Percentiles rank a stretch among this genome's conserved stretches.
phyloP scores from a whole-genome alignment of 805 yeast genomes.

The Komagataella phaffii region DNA sequence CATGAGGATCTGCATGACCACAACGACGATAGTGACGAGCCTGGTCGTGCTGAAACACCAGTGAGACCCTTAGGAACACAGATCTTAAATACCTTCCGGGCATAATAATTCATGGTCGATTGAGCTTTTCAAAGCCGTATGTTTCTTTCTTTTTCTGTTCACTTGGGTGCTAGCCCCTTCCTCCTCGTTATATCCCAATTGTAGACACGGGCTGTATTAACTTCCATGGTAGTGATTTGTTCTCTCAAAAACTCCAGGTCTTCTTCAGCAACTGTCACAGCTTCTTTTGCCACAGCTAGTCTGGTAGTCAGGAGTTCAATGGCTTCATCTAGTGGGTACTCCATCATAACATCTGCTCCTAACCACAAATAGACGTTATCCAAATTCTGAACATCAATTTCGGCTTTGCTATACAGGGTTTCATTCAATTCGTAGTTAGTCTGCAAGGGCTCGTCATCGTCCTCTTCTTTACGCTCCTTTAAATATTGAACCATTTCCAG shows the following conservation, averaged over 20 bases:
- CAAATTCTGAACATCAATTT: conserved; percentile 41
- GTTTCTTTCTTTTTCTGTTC: conserved; percentile 18
- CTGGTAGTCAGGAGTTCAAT: conserved; percentile 50
- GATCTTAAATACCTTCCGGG: conserved; percentile 45
- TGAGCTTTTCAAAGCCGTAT: neutral
- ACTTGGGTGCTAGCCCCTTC: conserved; percentile 25
- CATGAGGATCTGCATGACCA: conserved; percentile 17
- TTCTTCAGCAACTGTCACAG: conserved; percentile 52
- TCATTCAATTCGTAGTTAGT: conserved; percentile 82
- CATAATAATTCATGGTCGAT: conserved; percentile 10
- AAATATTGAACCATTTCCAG: conserved; percentile 57
- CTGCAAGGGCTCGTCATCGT: conserved; percentile 15
- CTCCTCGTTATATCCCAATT: conserved; percentile 82
- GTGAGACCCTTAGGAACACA: conserved; percentile 48
- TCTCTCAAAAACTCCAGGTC: conserved; percentile 78
- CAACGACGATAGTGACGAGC: conserved; percentile 18
- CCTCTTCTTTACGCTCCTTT: conserved; percentile 27
- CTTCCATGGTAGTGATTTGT: conserved; percentile 95
- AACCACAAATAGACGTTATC: conserved; percentile 75
- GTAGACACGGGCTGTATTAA: conserved; percentile 84
- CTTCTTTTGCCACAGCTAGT: conserved; percentile 47
- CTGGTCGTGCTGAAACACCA: conserved; percentile 37
- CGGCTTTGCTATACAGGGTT: conserved; percentile 79
- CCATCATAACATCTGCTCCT: conserved; percentile 98
- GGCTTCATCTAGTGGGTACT: conserved; percentile 86